Conservation (phyloP, 2,329 filamentous ascomycete species). For the Scedosporium boydii region DNA sequence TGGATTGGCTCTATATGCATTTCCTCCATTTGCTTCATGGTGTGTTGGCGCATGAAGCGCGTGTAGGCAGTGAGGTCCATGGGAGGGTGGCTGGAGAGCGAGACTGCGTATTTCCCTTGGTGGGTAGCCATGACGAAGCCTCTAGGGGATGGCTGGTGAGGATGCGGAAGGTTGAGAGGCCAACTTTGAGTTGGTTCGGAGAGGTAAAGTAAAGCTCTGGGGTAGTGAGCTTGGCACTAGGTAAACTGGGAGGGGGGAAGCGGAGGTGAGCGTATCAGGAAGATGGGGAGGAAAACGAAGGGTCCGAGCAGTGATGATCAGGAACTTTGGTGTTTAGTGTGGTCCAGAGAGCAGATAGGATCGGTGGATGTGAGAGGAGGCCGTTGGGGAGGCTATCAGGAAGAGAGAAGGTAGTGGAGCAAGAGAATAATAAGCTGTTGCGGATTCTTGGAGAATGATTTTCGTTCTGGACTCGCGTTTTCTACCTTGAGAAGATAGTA, state of each 20-base stretch:
- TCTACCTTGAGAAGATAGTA: neutral
- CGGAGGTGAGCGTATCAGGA: neutral
- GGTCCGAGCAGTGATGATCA: neutral
- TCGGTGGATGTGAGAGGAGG: neutral
- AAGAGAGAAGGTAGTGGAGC: neutral
- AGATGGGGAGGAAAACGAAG: neutral
- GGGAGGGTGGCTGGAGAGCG: slow-evolving; percentile 12
- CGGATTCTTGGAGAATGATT: neutral
- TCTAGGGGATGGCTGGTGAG: neutral
- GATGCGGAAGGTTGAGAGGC: neutral
- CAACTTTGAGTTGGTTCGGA: neutral
- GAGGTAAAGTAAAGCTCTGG: neutral
- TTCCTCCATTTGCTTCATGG: slow-evolving; percentile 55
- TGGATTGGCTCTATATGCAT: slow-evolving; percentile 19
- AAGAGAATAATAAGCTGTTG: neutral
- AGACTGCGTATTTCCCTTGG: slow-evolving; percentile 2
- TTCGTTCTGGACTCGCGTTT: neutral
- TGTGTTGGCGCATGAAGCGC: slow-evolving; percentile 54
- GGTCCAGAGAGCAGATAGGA: neutral
- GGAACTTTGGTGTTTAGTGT: neutral
- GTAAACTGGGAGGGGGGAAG: too few species aligned
- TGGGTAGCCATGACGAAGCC: neutral
- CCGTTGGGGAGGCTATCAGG: neutral
- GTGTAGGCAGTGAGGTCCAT: slow-evolving; percentile 31
- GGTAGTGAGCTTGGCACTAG: neutral